Conservation (phyloP, 140 eudicot genomes). For the Erigeron philadelphicus region DNA sequence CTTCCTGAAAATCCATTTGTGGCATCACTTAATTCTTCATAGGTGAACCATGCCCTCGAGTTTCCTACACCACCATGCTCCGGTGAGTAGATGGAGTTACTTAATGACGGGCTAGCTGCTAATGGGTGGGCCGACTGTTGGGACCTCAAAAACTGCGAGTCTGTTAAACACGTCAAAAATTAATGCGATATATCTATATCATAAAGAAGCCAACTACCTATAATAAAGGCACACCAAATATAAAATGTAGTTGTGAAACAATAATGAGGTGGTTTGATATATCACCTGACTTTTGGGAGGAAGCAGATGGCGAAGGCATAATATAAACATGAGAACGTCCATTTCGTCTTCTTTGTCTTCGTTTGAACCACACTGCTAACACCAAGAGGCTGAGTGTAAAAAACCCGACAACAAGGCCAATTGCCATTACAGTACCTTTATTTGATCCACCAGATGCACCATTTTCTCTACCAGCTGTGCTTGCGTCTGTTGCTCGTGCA, state of each 20-base stretch:
- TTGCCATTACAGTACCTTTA: constrained; percentile 43
- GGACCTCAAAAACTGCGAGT: constrained; percentile 53
- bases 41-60: constrained; percentile 76
- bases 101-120: constrained; percentile 54
- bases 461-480: constrained; percentile 28
- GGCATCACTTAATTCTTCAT: constrained; percentile 75
- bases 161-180: constrained; percentile 33
- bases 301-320: constrained; percentile 74
- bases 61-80: constrained; percentile 68
- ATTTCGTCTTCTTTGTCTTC: constrained; percentile 52
- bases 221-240: constrained; percentile 27
- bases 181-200: constrained; percentile 1
- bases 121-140: constrained; percentile 48
- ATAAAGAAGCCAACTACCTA: constrained; percentile 22
- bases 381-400: constrained; percentile 46
- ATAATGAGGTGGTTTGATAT: constrained; percentile 7
- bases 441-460: constrained; percentile 32
- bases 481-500: constrained; percentile 43
- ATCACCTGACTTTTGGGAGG: constrained; percentile 87
- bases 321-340: constrained; percentile 37
- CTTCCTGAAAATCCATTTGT: constrained; percentile 70
- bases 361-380: constrained; percentile 51
- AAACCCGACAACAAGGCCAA: constrained; percentile 57
- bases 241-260: constrained; percentile 10
- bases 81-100: constrained; percentile 51